Evolutionary conservation across 371 early-diverging fungal genomes (phyloP).

Genomic region (Actinomortierella ambigua): DNA sequence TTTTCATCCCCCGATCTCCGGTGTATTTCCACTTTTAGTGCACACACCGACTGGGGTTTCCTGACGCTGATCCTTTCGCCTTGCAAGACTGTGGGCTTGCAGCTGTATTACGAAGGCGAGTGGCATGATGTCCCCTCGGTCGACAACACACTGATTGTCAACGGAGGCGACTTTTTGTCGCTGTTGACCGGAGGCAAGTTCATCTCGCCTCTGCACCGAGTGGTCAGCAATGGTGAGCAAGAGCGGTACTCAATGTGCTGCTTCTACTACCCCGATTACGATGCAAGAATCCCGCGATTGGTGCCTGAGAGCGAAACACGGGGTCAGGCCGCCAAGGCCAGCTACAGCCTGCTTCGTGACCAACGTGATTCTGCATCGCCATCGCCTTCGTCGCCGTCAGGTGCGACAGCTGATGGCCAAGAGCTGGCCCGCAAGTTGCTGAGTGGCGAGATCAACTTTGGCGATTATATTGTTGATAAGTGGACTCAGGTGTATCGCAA

Average conservation of each 20-base stretch:
- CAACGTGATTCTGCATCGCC: constrained; percentile 11
- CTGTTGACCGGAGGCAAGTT: constrained; percentile 54
- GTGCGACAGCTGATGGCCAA: no score
- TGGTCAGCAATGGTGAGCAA: constrained; percentile 46
- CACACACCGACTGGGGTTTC: constrained; percentile 63
- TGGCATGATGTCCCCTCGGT: constrained; percentile 56
- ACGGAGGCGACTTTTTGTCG: constrained; percentile 61
- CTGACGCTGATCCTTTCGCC: constrained; percentile 56
- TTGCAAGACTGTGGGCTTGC: constrained; percentile 48
- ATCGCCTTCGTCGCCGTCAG: no score
- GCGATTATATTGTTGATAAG: constrained; percentile 45
- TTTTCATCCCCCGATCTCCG: background rate
- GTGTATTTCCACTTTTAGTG: constrained; percentile 7
- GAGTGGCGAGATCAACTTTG: constrained; percentile 45
- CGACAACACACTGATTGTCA: constrained; percentile 52
- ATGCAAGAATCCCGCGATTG: constrained; percentile 38
- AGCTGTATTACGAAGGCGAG: constrained; percentile 43
- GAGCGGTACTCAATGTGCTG: constrained; percentile 50
- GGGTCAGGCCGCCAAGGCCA: constrained; percentile 39
- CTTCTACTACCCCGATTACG: constrained; percentile 45
- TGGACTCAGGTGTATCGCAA: constrained; percentile 47
- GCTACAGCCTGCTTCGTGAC: constrained; percentile 34
- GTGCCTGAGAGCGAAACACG: constrained; percentile 23
- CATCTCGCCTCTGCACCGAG: constrained; percentile 57
- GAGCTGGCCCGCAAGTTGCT: constrained; percentile 23